These are phyloP conservation scores for Actinomortierella ambigua DNA, from an alignment of 371 early-diverging fungal genomes.

Conservation along the genomic window DNA sequence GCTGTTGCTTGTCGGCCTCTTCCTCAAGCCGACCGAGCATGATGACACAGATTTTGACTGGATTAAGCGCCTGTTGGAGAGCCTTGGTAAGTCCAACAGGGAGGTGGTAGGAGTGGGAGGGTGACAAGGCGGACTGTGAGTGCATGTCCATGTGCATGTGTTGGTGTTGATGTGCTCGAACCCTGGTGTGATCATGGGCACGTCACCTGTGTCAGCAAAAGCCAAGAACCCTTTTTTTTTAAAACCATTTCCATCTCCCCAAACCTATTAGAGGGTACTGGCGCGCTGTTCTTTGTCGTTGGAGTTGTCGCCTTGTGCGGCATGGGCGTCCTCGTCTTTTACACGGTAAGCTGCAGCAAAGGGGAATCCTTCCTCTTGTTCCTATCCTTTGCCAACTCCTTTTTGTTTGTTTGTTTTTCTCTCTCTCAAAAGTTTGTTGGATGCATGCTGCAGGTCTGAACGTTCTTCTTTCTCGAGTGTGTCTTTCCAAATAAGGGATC, in stretches of 20 bases:
- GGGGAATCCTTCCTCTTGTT: no score
- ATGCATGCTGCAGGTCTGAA: no score
- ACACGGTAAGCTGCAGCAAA: constrained; percentile 34
- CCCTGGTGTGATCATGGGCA: no score
- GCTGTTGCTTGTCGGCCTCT: constrained; percentile 29
- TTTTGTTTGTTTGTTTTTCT: no score
- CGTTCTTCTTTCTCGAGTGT: no score
- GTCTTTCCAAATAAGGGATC: no score
- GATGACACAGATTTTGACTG: constrained; percentile 36
- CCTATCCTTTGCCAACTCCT: no score
- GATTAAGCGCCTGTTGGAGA: constrained; percentile 31
- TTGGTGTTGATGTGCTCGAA: no score
- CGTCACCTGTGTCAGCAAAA: constrained; percentile 1
- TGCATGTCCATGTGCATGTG: no score
- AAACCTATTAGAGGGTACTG: constrained; percentile 25
- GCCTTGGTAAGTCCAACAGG: constrained; percentile 30
- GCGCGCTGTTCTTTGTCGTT: constrained; percentile 35
- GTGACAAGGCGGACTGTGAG: no score
- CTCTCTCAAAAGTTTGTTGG: no score
- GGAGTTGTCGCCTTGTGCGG: constrained; percentile 33
- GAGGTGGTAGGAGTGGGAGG: no score
- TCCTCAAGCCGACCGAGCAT: constrained; percentile 35
- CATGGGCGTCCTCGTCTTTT: constrained; percentile 42
- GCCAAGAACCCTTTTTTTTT: not conserved
- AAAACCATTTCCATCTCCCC: not conserved